phyloP scores from a whole-genome alignment of 2,329 filamentous ascomycete genomes.

The Sporothrix schenckii region DNA sequence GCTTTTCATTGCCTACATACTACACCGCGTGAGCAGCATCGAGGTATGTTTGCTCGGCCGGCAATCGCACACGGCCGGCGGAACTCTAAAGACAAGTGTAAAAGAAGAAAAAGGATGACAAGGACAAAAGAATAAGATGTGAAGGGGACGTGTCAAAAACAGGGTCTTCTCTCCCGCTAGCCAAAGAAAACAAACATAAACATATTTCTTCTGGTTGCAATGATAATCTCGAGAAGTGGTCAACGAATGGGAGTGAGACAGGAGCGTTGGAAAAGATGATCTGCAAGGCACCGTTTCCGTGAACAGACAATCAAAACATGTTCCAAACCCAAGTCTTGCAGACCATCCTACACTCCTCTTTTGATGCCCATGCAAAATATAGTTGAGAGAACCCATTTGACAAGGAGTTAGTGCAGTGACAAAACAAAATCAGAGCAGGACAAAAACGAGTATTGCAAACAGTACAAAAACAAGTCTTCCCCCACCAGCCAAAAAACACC shows the following conservation, averaged over 20 bases:
- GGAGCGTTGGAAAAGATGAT: not conserved
- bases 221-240: not conserved
- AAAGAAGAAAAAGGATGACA: not conserved
- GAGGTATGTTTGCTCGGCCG: constrained; percentile 23
- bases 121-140: not conserved
- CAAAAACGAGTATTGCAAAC: not conserved
- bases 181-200: not conserved
- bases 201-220: not conserved
- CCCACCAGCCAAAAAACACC: constrained; percentile 29
- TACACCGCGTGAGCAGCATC: constrained; percentile 22
- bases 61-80: constrained; percentile 11
- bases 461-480: constrained; percentile 6
- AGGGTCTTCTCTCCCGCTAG: not conserved
- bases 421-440: constrained; percentile 23
- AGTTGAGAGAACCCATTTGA: not conserved
- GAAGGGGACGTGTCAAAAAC: not conserved
- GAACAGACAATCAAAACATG: constrained; percentile 1
- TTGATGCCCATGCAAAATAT: not conserved
- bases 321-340: not conserved
- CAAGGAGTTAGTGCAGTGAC: not conserved
- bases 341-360: not conserved
- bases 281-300: not conserved
- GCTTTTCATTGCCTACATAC: constrained; percentile 21
- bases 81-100: constrained; percentile 28
- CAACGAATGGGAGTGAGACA: not conserved